phyloP scores from a whole-genome alignment of 2,329 filamentous ascomycete genomes.

The Epichloe coenophiala region DNA sequence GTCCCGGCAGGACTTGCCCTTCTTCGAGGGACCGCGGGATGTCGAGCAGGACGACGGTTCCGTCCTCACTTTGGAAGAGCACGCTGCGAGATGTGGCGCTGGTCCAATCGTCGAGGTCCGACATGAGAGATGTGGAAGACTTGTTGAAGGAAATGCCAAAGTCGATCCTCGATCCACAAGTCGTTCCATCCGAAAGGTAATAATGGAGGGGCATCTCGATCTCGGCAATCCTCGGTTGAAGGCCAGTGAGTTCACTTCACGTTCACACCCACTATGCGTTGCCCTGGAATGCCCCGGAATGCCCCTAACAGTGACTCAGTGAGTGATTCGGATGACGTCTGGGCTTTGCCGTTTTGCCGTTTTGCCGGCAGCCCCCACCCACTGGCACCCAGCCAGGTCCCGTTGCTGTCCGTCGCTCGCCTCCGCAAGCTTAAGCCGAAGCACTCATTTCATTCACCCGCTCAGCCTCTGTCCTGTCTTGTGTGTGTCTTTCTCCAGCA shows the following conservation, averaged over 20 bases:
- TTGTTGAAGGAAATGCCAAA: too few relatives aligned
- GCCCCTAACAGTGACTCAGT: too few relatives aligned
- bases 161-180: too few relatives aligned
- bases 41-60: slow-evolving; percentile 47
- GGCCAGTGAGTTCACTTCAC: too few relatives aligned
- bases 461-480: too few relatives aligned
- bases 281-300: too few relatives aligned
- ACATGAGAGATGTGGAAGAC: background rate
- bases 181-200: too few relatives aligned
- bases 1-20: slow-evolving; percentile 39
- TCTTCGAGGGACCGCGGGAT: slow-evolving; percentile 56
- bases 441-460: background rate
- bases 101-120: background rate
- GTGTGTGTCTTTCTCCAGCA: too few relatives aligned
- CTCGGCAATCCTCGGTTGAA: slow-evolving; percentile 10
- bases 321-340: slow-evolving; percentile 2
- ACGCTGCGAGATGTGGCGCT: slow-evolving; percentile 13
- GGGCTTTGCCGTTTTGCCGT: too few relatives aligned
- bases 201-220: background rate
- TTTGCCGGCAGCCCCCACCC: too few relatives aligned
- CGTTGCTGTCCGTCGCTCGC: slow-evolving; percentile 1
- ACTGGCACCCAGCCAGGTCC: background rate
- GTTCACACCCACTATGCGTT: too few relatives aligned
- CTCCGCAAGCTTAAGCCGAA: slow-evolving; percentile 1
- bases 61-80: slow-evolving; percentile 20